These are phyloP conservation scores for Monilinia polystroma DNA, from an alignment of 2,329 filamentous ascomycete genomes.

Conservation along the genomic window DNA sequence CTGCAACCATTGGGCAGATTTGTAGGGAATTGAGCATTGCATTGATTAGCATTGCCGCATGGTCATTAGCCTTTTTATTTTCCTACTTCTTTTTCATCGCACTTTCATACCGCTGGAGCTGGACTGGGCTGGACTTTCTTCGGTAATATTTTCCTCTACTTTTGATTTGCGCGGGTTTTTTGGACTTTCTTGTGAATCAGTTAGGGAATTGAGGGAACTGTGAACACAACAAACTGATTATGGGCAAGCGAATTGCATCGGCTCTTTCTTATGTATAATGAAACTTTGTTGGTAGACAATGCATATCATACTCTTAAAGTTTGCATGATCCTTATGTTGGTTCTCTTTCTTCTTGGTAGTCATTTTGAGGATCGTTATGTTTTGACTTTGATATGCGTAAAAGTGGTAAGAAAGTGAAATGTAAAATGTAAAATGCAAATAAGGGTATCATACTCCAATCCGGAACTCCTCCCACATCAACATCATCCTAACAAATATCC, in stretches of 20 bases:
- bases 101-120: conserved; percentile 19
- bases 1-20: conserved; percentile 16
- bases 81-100: conserved; percentile 12
- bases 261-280: conserved; percentile 40
- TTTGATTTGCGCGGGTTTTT: conserved; percentile 25
- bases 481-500: background rate
- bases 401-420: background rate
- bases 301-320: conserved; percentile 26
- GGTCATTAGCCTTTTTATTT: conserved; percentile 11
- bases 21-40: conserved; percentile 24
- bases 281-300: conserved; percentile 42
- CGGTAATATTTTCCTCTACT: conserved; percentile 16
- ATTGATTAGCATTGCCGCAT: conserved; percentile 22
- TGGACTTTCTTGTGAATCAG: conserved; percentile 24
- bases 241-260: conserved; percentile 13
- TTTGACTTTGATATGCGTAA: background rate
- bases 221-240: conserved; percentile 23
- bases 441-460: conserved; percentile 34
- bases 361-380: background rate
- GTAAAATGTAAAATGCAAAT: conserved; percentile 20
- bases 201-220: conserved; percentile 20
- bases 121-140: conserved; percentile 20
- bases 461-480: conserved; percentile 28
- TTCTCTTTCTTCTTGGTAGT: background rate
- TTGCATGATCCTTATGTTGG: conserved; percentile 5